A percentile compares a stretch with the other conserved stretches of the same genome.
Evolutionary conservation across 2,329 filamentous ascomycete genomes (phyloP).

Genomic region (Curvularia lunata): DNA sequence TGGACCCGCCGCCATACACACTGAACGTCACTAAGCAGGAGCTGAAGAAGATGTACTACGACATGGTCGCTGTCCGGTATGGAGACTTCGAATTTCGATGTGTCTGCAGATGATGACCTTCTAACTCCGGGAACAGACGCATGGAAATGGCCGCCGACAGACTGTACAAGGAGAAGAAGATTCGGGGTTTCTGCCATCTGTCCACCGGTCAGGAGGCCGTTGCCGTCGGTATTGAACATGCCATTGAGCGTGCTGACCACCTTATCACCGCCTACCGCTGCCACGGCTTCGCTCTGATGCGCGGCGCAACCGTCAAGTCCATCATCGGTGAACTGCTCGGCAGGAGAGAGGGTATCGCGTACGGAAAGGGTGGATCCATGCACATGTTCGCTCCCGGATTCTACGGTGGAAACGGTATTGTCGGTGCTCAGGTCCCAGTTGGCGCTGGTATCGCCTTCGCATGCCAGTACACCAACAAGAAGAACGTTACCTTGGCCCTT

Average conservation of each 20-base stretch:
- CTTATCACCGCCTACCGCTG: conserved; percentile 98
- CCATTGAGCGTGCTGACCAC: conserved; percentile 88
- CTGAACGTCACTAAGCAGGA: conserved; percentile 95
- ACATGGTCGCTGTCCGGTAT: conserved; percentile 95
- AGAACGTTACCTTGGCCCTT: conserved; percentile 85
- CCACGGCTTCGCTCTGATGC: conserved; percentile 98
- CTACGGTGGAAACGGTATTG: conserved; percentile 98
- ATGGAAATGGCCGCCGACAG: conserved; percentile 99
- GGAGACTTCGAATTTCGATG: conserved; percentile 36
- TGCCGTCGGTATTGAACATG: conserved; percentile 94
- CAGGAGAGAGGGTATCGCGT: conserved; percentile 93
- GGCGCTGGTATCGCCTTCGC: conserved; percentile 96
- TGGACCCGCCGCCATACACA: conserved; percentile 94
- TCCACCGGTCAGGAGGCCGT: conserved; percentile 98
- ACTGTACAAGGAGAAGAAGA: conserved; percentile 99
- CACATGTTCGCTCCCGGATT: conserved; percentile 99
- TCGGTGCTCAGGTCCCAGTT: conserved; percentile 97
- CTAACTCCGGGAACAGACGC: conserved; percentile 65
- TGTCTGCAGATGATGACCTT: not conserved
- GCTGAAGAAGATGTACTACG: conserved; percentile 98
- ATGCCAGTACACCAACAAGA: conserved; percentile 88
- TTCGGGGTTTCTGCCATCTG: conserved; percentile 98
- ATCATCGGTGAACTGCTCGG: conserved; percentile 61
- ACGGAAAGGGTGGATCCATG: conserved; percentile 99
- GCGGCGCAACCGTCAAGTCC: conserved; percentile 70